phyloP scores from a whole-genome alignment of 2,329 filamentous ascomycete species.

The Tolypocladium inflatum region DNA sequence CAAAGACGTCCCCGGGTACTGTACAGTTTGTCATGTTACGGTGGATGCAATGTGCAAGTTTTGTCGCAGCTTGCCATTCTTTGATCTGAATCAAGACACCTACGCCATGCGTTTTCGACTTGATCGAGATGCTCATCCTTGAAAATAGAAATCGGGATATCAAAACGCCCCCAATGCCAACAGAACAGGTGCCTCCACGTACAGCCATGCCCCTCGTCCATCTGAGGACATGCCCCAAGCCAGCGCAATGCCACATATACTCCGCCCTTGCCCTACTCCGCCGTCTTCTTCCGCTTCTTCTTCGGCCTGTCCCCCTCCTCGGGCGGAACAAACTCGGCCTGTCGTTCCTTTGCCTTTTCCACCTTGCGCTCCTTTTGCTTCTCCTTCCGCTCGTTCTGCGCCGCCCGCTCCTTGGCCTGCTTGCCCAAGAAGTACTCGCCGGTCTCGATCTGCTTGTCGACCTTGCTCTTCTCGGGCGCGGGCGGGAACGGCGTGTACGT shows the following conservation, averaged over 20 bases:
- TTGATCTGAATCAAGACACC: background rate
- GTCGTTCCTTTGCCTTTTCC: slow-evolving; percentile 76
- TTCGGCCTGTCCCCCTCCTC: slow-evolving; percentile 60
- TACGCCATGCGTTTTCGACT: background rate
- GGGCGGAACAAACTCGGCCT: slow-evolving; percentile 80
- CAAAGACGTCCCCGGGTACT: background rate
- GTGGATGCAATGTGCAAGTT: background rate
- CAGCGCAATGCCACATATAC: no score
- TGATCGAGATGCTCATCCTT: background rate
- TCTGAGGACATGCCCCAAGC: background rate
- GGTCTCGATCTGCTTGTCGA: slow-evolving; percentile 94
- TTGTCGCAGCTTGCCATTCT: background rate
- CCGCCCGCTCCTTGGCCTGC: slow-evolving; percentile 79
- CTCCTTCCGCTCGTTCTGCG: slow-evolving; percentile 70
- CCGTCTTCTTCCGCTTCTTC: slow-evolving; percentile 52
- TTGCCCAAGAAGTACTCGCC: slow-evolving; percentile 96
- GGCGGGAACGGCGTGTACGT: slow-evolving; percentile 95
- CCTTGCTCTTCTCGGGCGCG: slow-evolving; percentile 95
- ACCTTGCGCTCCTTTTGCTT: slow-evolving; percentile 81
- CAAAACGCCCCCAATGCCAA: slow-evolving; percentile 6
- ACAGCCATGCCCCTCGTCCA: background rate
- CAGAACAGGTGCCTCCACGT: background rate
- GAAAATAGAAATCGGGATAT: slow-evolving; percentile 7
- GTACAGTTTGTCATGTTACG: background rate
- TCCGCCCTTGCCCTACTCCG: slow-evolving; percentile 4